These are phyloP conservation scores for Fusarium decemcellulare DNA, from an alignment of 2,329 filamentous ascomycete species.

Conservation along the genomic window DNA sequence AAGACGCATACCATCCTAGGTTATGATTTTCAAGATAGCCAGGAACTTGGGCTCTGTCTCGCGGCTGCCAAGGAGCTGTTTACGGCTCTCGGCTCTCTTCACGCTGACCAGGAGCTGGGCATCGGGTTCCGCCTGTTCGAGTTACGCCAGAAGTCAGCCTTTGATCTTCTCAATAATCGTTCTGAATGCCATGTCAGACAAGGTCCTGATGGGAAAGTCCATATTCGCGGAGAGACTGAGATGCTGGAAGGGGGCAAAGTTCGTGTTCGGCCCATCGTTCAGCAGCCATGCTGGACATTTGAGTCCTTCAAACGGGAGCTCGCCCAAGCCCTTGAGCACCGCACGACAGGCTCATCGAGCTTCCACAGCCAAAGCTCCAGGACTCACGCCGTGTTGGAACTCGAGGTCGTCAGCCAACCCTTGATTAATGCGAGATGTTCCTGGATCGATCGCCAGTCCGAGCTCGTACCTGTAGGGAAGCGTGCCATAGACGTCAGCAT, in stretches of 20 bases:
- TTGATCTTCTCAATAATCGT: not conserved
- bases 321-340: not conserved
- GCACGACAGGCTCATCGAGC: not conserved
- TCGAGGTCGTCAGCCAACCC: not conserved
- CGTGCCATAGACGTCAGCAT: not conserved
- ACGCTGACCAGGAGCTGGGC: not conserved
- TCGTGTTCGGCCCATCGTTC: not conserved
- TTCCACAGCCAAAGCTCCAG: not conserved
- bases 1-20: constrained; percentile 87
- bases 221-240: not conserved
- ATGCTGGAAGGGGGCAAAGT: not conserved
- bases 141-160: not conserved
- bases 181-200: not conserved
- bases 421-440: not conserved
- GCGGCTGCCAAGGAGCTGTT: not conserved
- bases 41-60: not conserved
- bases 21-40: constrained; percentile 54
- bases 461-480: not conserved
- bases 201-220: not conserved
- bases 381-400: not conserved
- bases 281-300: constrained; percentile 1
- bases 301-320: not conserved
- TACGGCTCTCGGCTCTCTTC: not conserved
- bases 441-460: not conserved
- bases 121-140: not conserved